Evolutionary conservation across 108 stramenopile species (phyloP), one percentile per base, ranked within the genome.

Genomic region (Pseudonitzschia multiseries): DNA sequence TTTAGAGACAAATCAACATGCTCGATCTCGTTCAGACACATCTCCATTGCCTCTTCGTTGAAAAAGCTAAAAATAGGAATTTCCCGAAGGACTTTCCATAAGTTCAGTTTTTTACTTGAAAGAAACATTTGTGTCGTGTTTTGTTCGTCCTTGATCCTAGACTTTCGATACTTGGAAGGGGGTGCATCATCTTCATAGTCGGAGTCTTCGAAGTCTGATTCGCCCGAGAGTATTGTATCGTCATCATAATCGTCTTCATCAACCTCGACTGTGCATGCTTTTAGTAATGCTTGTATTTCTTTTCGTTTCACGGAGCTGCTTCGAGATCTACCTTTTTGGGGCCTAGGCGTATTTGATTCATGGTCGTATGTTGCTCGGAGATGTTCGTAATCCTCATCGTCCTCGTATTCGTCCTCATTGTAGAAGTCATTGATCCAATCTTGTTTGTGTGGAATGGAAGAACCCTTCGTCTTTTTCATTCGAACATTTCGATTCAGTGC

Each of bases 31-130:
- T 74, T 46, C 15, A 81, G 22, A 41, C 80, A 79, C 18, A 73
- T 62, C 57, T 22, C 48, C 14, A 80, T 54, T 33, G 86, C 86
- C 20, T 81, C 81, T 43, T 73, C 73, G 33, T 72, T 77, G 20
- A 87, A 70, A 68, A 83, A 87, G 20, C 75, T 73, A 46, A 86
- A 74, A 14, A 85, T 74, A 70, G 79, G 64, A 32, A 85, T 69
- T 74, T 79, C 76, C 20, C 73, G 72, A 43, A 72, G 70, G 33
- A 81, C 20, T 31, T 74, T 71, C 21, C 71, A 57, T 12, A 84
- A 41, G 66, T 71, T 61, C 21, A 54, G 46, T 42, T 61, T 56
- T 54, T 52, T 43, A 61, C 61, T 48, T 8, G 66, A 67, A 6
- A 67, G 36, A 50, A 67, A 67, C 43, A 67, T 50, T 46, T 67